These are phyloP conservation scores for Leishmania guyanensis DNA, from an alignment of 208 protist genomes.

Conservation along the genomic window DNA sequence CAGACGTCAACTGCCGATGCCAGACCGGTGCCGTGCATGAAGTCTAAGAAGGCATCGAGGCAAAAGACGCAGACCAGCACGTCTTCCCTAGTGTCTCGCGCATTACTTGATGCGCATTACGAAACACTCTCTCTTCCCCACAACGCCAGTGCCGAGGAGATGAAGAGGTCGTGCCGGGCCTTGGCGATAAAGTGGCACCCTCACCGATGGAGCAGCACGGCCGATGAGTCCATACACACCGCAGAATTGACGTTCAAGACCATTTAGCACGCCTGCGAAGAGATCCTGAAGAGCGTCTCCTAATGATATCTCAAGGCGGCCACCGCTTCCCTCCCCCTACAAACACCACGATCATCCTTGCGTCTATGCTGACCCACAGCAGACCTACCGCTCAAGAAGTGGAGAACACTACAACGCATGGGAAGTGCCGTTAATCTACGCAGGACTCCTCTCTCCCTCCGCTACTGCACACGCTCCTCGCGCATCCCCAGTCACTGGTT, in stretches of 20 bases:
- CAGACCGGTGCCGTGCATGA: neutral
- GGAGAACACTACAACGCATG: neutral
- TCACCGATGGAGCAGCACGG: conserved; percentile 62
- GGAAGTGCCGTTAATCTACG: neutral
- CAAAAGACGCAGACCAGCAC: neutral
- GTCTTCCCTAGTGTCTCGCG: no score
- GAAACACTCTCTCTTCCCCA: conserved; percentile 14
- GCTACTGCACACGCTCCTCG: neutral
- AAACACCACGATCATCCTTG: neutral
- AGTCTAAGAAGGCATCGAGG: neutral
- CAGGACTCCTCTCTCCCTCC: neutral
- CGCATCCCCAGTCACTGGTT: neutral
- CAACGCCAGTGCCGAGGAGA: conserved; percentile 11
- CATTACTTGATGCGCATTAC: conserved; percentile 18
- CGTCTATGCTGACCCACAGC: neutral
- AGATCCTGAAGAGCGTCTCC: conserved; percentile 43
- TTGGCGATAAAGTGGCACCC: conserved; percentile 82
- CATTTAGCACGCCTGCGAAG: conserved; percentile 70
- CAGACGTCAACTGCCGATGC: neutral
- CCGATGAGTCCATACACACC: conserved; percentile 26
- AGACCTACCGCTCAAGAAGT: neutral
- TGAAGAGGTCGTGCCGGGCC: conserved; percentile 47
- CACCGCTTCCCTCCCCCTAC: neutral
- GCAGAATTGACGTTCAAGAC: conserved; percentile 70
- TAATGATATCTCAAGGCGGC: neutral